Base-by-base conservation (phyloP, 495 filamentous ascomycete genomes). In the Podospora didyma region DNA sequence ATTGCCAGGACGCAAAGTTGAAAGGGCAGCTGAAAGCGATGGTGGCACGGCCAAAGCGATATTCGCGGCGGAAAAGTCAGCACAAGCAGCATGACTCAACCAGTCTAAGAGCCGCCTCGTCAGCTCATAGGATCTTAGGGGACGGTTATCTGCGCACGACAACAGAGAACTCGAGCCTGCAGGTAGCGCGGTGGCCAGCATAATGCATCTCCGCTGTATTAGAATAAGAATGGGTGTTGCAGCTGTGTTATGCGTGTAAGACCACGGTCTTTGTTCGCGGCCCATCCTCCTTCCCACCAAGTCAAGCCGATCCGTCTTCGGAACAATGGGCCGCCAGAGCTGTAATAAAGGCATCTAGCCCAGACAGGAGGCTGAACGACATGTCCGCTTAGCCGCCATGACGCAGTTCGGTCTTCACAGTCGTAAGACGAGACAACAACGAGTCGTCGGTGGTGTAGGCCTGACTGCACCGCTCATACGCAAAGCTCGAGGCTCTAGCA, bases 91-190 rank as follows among this genome's bases (percentile, higher is more conserved):
- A 31, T 31, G 26, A 31, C 26, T 31, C 26, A 31, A 31, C n/a
- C 45, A 47, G 45, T 31, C 26, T 31, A 9, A 47, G 19, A 48
- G 23, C 46, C 46, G 46, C 46, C 46, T 23, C 46, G 46, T 48
- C 46, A 48, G 46, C 45, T 24, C 16, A n/a, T 21, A 21, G 46
- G 46, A n/a, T 16, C 23, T 48, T 21, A 21, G 21, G 9, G 26
- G 9, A 31, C 26, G 26, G 9, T 9, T 9, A 9, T 31, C 9
- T 31, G 26, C 26, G n/a, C n/a, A n/a, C n/a, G 4, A 31, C 4
- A 31, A 31, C 26, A 31, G 26, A 31, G 9, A 31, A 9, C 26
- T 9, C 26, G 9, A 31, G 26, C 9, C 26, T 31, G 4, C 3
- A 31, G 26, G 26, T n/a, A n/a, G n/a, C n/a, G n/a, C n/a, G n/a